phyloP scores from a whole-genome alignment of 1,139 yeast species.

The Geotrichum carabidarum region DNA sequence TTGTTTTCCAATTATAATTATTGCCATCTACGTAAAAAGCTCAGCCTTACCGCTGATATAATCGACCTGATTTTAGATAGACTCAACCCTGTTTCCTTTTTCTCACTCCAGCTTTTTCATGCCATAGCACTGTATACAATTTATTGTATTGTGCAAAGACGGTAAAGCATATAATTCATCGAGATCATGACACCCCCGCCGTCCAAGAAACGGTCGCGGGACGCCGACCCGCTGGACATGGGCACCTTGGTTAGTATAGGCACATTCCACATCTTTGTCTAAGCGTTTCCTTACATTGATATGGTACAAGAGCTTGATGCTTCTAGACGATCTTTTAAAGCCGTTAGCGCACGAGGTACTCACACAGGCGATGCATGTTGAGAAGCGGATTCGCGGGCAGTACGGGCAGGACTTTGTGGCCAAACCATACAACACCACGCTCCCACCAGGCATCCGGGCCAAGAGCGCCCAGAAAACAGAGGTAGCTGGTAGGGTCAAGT shows the following conservation, averaged over 20 bases:
- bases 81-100: no score
- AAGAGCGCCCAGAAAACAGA: slow-evolving; percentile 24
- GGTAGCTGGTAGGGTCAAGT: slow-evolving; percentile 31
- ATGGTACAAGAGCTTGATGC: slow-evolving; percentile 29
- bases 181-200: not conserved
- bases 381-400: slow-evolving; percentile 35
- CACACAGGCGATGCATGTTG: slow-evolving; percentile 40
- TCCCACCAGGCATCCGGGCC: slow-evolving; percentile 20
- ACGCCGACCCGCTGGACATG: not conserved
- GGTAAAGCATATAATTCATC: not conserved
- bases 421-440: slow-evolving; percentile 17
- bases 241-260: slow-evolving; percentile 4
- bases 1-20: not conserved
- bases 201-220: not conserved
- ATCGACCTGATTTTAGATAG: not conserved
- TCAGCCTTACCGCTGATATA: not conserved
- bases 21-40: no score
- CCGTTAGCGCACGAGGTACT: slow-evolving; percentile 45
- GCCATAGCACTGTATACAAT: not conserved
- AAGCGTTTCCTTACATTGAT: not conserved
- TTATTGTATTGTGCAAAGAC: not conserved
- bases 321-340: slow-evolving; percentile 40
- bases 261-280: not conserved
- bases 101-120: no score
- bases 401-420: slow-evolving; percentile 32